Evolutionary conservation across 208 protist species (phyloP).

Genomic region (Wallacemonas sp.): DNA sequence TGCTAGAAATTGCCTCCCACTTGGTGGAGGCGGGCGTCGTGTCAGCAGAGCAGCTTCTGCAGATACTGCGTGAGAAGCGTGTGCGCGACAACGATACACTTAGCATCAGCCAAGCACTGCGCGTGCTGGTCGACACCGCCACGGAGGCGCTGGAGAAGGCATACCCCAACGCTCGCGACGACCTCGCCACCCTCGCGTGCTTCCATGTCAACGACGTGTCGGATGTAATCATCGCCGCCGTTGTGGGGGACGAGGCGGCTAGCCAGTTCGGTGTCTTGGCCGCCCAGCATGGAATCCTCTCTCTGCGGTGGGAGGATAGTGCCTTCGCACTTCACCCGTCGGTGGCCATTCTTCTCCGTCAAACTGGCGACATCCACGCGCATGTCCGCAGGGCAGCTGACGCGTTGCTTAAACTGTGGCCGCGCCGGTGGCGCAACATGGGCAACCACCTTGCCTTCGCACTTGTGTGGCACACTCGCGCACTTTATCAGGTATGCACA

Average conservation of each 20-base stretch:
- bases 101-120: conserved; percentile 52
- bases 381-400: conserved; percentile 13
- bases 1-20: conserved; percentile 51
- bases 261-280: conserved; percentile 39
- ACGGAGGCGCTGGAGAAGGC: conserved; percentile 32
- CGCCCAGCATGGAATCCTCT: conserved; percentile 53
- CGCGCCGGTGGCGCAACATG: conserved; percentile 70
- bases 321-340: conserved; percentile 61
- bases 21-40: conserved; percentile 40
- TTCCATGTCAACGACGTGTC: conserved; percentile 64
- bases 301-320: conserved; percentile 65
- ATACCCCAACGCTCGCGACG: conserved; percentile 26
- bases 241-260: conserved; percentile 33
- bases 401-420: conserved; percentile 54
- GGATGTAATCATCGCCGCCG: conserved; percentile 41
- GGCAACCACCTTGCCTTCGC: conserved; percentile 50
- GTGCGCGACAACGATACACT: conserved; percentile 41
- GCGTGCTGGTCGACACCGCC: conserved; percentile 50
- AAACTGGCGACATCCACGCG: background rate
- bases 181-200: conserved; percentile 46
- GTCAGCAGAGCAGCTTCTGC: conserved; percentile 19
- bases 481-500: conserved; percentile 15
- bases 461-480: conserved; percentile 74
- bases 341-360: conserved; percentile 18
- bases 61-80: conserved; percentile 18